These are phyloP conservation scores for Oryza australiensis DNA, from an alignment of 176 grass and related monocot genomes.

Conservation along the genomic window DNA sequence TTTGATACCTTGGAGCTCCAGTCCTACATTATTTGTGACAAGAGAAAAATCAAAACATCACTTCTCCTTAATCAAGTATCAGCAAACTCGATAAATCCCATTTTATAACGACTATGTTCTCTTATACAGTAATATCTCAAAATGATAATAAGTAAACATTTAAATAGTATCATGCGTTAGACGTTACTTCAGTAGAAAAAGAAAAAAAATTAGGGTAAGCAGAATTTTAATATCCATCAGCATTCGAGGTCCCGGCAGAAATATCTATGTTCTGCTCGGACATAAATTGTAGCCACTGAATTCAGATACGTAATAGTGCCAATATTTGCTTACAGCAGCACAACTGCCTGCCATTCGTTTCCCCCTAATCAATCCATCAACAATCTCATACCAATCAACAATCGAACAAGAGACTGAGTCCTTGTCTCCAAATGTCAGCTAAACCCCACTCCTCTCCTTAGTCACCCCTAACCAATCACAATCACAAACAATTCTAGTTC, in stretches of 20 bases:
- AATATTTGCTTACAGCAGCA: background rate
- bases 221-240: background rate
- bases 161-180: background rate
- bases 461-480: background rate
- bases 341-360: background rate
- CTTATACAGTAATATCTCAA: constrained; percentile 9
- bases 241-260: background rate
- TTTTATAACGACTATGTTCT: background rate
- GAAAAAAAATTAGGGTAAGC: background rate
- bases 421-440: background rate
- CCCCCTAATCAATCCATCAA: background rate
- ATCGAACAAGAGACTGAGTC: background rate
- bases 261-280: background rate
- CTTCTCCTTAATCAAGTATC: constrained; percentile 4
- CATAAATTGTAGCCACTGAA: background rate
- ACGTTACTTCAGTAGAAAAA: background rate
- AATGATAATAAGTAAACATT: background rate
- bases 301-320: background rate
- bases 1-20: constrained; percentile 93
- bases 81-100: background rate
- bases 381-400: background rate
- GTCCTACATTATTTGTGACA: constrained; percentile 52
- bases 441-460: constrained; percentile 2
- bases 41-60: constrained; percentile 11
- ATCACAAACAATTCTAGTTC: background rate